phyloP scores from a whole-genome alignment of 1,139 yeast genomes.

The Candida albicans region DNA sequence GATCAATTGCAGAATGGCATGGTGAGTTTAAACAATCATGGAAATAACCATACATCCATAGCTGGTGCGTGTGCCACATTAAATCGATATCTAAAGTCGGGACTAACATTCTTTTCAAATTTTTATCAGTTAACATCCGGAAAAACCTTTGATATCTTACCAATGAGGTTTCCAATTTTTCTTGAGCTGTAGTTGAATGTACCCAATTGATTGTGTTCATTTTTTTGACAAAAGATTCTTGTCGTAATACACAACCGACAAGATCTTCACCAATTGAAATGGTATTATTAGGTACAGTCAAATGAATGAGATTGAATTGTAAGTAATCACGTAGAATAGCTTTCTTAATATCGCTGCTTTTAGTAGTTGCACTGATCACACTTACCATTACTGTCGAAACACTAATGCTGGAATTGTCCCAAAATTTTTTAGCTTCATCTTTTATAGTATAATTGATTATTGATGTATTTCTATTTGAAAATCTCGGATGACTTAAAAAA shows the following conservation, averaged over 20 bases:
- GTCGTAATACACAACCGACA: slow-evolving; percentile 32
- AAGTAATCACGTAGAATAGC: not conserved
- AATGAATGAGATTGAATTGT: slow-evolving; percentile 21
- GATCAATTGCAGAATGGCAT: slow-evolving; percentile 16
- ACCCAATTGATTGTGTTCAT: slow-evolving; percentile 34
- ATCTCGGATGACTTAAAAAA: not conserved
- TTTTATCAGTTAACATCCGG: slow-evolving; percentile 16
- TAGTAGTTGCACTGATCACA: not conserved
- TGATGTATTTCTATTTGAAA: not conserved
- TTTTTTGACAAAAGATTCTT: slow-evolving; percentile 30
- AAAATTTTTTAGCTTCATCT: not conserved
- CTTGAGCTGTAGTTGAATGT: slow-evolving; percentile 20
- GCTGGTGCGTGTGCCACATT: slow-evolving; percentile 43
- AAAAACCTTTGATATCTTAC: slow-evolving; percentile 29
- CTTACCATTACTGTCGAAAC: no score
- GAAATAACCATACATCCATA: slow-evolving; percentile 26
- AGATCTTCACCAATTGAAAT: slow-evolving; percentile 28
- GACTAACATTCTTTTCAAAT: slow-evolving; percentile 19
- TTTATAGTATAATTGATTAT: not conserved
- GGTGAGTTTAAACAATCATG: slow-evolving; percentile 17
- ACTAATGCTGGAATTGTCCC: no score
- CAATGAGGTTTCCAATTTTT: slow-evolving; percentile 21
- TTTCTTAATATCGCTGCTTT: not conserved
- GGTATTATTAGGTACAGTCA: slow-evolving; percentile 17
- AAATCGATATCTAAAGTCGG: slow-evolving; percentile 44